Evolutionary conservation across 768 basidiomycete genomes (phyloP), one percentile per base, ranked within the genome.

Genomic region (Russula virescens): DNA sequence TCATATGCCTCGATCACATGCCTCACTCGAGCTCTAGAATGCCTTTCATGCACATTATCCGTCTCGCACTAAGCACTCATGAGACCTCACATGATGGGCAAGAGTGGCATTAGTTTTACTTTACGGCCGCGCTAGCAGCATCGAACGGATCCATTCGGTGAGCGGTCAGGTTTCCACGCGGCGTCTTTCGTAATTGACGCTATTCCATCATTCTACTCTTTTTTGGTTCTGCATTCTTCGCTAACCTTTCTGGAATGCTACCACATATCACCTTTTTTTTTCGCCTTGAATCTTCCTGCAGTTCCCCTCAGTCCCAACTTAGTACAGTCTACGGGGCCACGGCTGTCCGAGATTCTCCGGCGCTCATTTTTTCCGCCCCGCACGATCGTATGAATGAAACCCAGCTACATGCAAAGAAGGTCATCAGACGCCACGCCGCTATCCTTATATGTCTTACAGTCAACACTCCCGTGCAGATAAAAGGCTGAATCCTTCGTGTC

Each of bases 1-100:
- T 64, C 63, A 64, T 55, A 45, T 64, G 63, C 31, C 58, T 38
- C 49, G 58, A 60, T 64, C 63, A 64, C 63, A 64, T 64, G 63
- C 48, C 53, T 11, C 13, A 3, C 53, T 38, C 19, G 38, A 55
- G 53, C 58, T 59, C 57, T 52, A 59, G 62, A 59, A 54, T 55
- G 23, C 46, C 40, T 59, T 38, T 49, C 52, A 26, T 23, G 47
- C 58, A 49, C 31, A 48, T 40, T 55, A 28, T 18, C 40, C 49
- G 40, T 34, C 51, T 64, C 31, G 48, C 48, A 50, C 38, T 38
- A 25, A 54, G 47, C 47, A 64, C 52, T 43, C 63, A 64, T 59
- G 58, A 53, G 63, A 64, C 63, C 58, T 43, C 52, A 55, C 63
- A 60, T 60, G 63, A 60, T 46, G 31, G 52, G 47, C 25, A 59